Evolutionary conservation across 2,329 filamentous ascomycete species (phyloP).

Genomic region (Aspergillus arachidicola): DNA sequence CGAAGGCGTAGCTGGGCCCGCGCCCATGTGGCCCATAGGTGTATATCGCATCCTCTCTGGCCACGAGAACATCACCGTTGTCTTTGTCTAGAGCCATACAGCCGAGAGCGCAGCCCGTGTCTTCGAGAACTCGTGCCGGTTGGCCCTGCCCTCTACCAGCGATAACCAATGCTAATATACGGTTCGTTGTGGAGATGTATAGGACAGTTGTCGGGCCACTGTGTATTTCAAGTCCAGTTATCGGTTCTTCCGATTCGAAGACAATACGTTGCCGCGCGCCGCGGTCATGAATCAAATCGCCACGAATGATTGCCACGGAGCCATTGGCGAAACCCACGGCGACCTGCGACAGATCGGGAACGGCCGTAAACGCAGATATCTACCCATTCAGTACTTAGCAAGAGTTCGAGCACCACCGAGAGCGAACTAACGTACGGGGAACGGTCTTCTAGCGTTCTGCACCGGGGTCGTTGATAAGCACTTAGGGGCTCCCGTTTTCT

Average conservation of each 20-base stretch:
- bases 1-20: slow-evolving; percentile 86
- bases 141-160: slow-evolving; percentile 88
- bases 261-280: slow-evolving; percentile 93
- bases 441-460: slow-evolving; percentile 87
- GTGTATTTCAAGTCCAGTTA: slow-evolving; percentile 84
- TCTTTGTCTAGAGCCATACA: slow-evolving; percentile 88
- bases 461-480: slow-evolving; percentile 85
- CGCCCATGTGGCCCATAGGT: slow-evolving; percentile 85
- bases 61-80: slow-evolving; percentile 86
- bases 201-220: slow-evolving; percentile 70
- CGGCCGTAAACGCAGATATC: slow-evolving; percentile 81
- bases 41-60: slow-evolving; percentile 91
- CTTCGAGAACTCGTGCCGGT: slow-evolving; percentile 83
- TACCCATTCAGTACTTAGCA: slow-evolving; percentile 16
- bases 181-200: slow-evolving; percentile 87
- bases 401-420: not conserved
- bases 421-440: slow-evolving; percentile 65
- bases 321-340: slow-evolving; percentile 96
- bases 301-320: slow-evolving; percentile 87
- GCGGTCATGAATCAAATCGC: slow-evolving; percentile 92
- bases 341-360: slow-evolving; percentile 87
- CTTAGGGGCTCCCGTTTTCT: slow-evolving; percentile 86
- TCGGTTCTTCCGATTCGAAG: slow-evolving; percentile 93
- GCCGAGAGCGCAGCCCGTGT: slow-evolving; percentile 85
- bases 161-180: slow-evolving; percentile 83